Evolutionary conservation across 2,329 filamentous ascomycete genomes (phyloP).

Genomic region (Ustulina deusta): DNA sequence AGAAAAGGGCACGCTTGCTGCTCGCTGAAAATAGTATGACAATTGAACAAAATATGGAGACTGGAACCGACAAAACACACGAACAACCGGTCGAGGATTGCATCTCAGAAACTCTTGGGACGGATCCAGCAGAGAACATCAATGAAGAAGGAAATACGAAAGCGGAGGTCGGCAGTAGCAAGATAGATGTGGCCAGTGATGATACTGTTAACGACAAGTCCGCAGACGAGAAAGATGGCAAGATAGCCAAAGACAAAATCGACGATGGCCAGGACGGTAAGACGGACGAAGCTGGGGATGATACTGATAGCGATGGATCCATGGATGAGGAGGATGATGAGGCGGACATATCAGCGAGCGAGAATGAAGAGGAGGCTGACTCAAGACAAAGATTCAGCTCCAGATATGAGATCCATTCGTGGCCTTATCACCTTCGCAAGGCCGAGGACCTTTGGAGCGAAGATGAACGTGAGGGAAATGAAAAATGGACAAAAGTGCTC

Average conservation of each 20-base stretch:
- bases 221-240: not conserved
- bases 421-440: slow-evolving; percentile 1
- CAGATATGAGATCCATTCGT: slow-evolving; percentile 1
- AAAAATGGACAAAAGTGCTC: slow-evolving; percentile 1
- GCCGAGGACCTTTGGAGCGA: slow-evolving; percentile 12
- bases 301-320: not conserved
- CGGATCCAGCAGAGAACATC: not conserved
- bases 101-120: too few species aligned
- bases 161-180: not conserved
- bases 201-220: not conserved
- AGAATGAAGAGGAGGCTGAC: not conserved
- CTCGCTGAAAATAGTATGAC: not conserved
- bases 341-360: not conserved
- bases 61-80: not conserved
- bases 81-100: not conserved
- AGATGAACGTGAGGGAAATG: slow-evolving; percentile 2
- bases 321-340: slow-evolving; percentile 3
- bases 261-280: not conserved
- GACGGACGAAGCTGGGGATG: not conserved
- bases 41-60: not conserved
- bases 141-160: not conserved
- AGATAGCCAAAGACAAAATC: not conserved
- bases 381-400: not conserved
- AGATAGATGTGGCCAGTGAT: not conserved
- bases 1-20: not conserved